Conservation (phyloP, 2,329 filamentous ascomycete species). For the Bisporella sp. region DNA sequence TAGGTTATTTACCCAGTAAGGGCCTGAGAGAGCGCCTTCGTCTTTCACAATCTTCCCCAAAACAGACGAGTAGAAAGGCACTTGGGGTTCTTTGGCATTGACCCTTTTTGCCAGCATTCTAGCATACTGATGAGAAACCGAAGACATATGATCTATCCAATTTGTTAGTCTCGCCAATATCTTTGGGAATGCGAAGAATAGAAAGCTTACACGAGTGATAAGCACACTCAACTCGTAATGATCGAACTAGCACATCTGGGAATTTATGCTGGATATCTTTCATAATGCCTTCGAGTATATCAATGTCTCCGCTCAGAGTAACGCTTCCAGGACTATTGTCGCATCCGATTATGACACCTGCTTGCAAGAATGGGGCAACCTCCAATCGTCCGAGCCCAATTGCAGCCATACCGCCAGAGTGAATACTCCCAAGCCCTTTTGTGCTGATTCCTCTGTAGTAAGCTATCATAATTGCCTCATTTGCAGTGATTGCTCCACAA, state of each 20-base stretch:
- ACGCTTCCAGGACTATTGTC: slow-evolving; percentile 20
- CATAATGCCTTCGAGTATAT: slow-evolving; percentile 10
- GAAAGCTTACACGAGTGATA: slow-evolving; percentile 23
- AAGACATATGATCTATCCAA: slow-evolving; percentile 26
- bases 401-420: slow-evolving; percentile 41
- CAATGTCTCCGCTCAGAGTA: slow-evolving; percentile 18
- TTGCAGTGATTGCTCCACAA: slow-evolving; percentile 24
- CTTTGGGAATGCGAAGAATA: slow-evolving; percentile 9
- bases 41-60: slow-evolving; percentile 1
- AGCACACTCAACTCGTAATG: slow-evolving; percentile 17
- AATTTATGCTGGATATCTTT: slow-evolving; percentile 11
- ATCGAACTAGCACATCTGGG: slow-evolving; percentile 14
- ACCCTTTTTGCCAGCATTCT: neutral
- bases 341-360: slow-evolving; percentile 25
- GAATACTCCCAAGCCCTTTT: neutral
- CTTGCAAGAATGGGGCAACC: slow-evolving; percentile 16
- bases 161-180: neutral
- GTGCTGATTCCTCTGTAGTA: slow-evolving; percentile 28
- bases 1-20: slow-evolving; percentile 32
- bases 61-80: slow-evolving; percentile 9
- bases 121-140: slow-evolving; percentile 18
- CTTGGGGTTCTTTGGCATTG: neutral
- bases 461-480: slow-evolving; percentile 33
- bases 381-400: slow-evolving; percentile 27
- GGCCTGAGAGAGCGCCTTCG: slow-evolving; percentile 1